Evolutionary conservation across 75 land plant species (phyloP), one percentile per base, ranked within the genome.

Genomic region (Picea glauca): DNA sequence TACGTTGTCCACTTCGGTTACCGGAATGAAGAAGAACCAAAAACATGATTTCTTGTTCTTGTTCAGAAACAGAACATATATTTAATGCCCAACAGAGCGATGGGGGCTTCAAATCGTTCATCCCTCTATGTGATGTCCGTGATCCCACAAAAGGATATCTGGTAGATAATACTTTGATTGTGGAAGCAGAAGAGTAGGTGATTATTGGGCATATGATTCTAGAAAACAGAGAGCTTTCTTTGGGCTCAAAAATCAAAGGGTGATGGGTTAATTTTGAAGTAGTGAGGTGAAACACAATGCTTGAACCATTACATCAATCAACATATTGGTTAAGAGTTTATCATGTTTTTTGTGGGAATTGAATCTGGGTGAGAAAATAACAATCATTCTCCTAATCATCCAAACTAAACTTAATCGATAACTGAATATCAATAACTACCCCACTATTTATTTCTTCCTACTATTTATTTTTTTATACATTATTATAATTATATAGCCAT

Each of bases 71-170:
- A 13, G 90, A 92, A 67, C 97, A 94, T 66, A 94, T 88, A 60
- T 94, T 94, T 78, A 94, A 93, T 84, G 91, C 87, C 38, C 81
- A 93, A 78, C 92, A 92, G 75, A 94, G 97, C 80, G 97, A 94
- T 80, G 92, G 97, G 97, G 97, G 97, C 75, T 94, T 94, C 82
- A 94, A 94, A 32, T 92, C 94, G 1, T 94, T 94, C 79, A 94
- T 94, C 93, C 86, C 94, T 35, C 86, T 94, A 8, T 80, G 87
- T 79, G 97, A 94, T 2, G 84, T 94, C 21, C 92, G 92, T 83
- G 94, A 94, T 61, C 88, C 92, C 31, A 60, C 76, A 21, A 87
- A 88, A 81, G 97, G 97, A 50, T 94, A 84, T 64, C 81, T 94
- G 74, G 87, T 94, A 79, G 92, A 92, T 87, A 94, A 94, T 77